Percentiles rank a stretch among this genome's conserved stretches.
phyloP scores from a whole-genome alignment of 768 basidiomycete species.

The Amanita rubescens region DNA sequence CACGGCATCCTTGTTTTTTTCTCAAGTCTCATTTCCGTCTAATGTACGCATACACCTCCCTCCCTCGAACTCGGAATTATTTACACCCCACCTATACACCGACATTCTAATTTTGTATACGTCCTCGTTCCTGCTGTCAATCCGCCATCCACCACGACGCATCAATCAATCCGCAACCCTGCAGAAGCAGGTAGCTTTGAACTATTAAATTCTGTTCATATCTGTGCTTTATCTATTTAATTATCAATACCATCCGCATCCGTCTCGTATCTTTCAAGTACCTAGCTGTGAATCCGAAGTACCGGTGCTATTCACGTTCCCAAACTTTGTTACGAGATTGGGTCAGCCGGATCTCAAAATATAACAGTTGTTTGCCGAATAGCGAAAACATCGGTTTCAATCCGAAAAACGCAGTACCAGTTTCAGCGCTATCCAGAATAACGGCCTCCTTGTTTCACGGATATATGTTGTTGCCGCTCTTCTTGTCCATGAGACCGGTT shows the following conservation, averaged over 20 bases:
- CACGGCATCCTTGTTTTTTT: slow-evolving; percentile 8
- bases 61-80: background rate
- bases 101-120: slow-evolving; percentile 4
- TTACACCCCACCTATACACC: slow-evolving; percentile 3
- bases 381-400: background rate
- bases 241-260: background rate
- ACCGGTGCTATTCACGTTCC: background rate
- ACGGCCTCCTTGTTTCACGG: background rate
- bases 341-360: no score
- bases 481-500: background rate
- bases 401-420: no score
- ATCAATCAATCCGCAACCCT: background rate
- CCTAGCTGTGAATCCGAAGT: background rate
- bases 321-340: background rate
- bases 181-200: background rate
- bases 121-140: background rate
- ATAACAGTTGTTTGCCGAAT: background rate
- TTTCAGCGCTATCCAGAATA: background rate
- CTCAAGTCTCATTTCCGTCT: slow-evolving; percentile 6
- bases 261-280: background rate
- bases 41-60: slow-evolving; percentile 7
- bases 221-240: slow-evolving; percentile 5
- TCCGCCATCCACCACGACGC: background rate
- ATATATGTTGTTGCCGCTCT: background rate
- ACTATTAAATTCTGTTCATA: slow-evolving; percentile 1